phyloP scores from a whole-genome alignment of 2,329 filamentous ascomycete species.

The Fusarium redolens region DNA sequence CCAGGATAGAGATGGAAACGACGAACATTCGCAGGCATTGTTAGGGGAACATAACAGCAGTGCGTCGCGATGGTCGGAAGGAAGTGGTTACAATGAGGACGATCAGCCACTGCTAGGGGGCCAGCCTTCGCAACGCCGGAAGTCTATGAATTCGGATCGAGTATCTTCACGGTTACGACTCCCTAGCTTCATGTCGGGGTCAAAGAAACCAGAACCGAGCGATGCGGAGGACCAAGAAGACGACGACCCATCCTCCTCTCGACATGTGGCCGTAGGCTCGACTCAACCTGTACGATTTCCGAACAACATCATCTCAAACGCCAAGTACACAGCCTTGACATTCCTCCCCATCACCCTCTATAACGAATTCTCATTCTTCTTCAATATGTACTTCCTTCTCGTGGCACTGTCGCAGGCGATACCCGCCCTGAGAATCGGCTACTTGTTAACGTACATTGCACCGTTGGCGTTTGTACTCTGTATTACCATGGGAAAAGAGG shows the following conservation, averaged over 20 bases:
- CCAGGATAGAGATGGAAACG: conserved; percentile 64
- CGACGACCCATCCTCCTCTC: conserved; percentile 75
- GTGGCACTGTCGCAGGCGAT: conserved; percentile 95
- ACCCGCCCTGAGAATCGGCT: conserved; percentile 89
- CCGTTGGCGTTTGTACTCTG: conserved; percentile 90
- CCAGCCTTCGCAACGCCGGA: conserved; percentile 42
- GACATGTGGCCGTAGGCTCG: conserved; percentile 81
- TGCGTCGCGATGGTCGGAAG: conserved; percentile 68
- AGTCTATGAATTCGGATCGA: conserved; percentile 46
- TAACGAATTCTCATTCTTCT: conserved; percentile 99
- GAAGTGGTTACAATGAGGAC: conserved; percentile 74
- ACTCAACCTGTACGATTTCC: conserved; percentile 81
- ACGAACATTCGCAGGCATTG: conserved; percentile 75
- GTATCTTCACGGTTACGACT: conserved; percentile 67
- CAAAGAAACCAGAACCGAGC: conserved; percentile 49
- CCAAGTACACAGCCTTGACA: conserved; percentile 95
- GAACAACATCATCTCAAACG: conserved; percentile 92
- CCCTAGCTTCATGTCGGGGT: conserved; percentile 72
- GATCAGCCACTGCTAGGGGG: conserved; percentile 73
- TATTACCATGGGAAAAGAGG: conserved; percentile 96
- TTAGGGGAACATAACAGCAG: conserved; percentile 71
- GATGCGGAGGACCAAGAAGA: conserved; percentile 63
- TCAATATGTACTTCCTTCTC: conserved; percentile 98
- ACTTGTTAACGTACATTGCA: conserved; percentile 92
- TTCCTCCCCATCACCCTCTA: conserved; percentile 95